Percentiles rank a stretch among this genome's conserved stretches.
phyloP scores from a whole-genome alignment of 352 stramenopile genomes.

The Peronospora destructor region DNA sequence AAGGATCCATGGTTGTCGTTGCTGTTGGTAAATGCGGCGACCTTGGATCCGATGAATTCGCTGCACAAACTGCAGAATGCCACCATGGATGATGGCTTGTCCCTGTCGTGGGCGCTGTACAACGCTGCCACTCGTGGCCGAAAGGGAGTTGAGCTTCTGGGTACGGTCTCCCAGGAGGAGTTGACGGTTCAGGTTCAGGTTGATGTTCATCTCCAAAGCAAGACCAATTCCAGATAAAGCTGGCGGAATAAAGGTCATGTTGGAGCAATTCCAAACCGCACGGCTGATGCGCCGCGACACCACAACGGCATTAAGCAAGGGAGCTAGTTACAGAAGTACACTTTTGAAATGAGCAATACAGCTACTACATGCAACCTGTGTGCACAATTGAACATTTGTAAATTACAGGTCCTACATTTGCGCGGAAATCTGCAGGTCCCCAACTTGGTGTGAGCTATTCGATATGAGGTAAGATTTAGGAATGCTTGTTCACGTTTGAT shows the following conservation, averaged over 20 bases:
- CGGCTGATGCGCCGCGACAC: neutral
- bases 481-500: no score
- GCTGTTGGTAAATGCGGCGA: slow-evolving; percentile 62
- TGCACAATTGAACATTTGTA: neutral
- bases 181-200: slow-evolving; percentile 9
- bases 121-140: slow-evolving; percentile 37
- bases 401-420: neutral
- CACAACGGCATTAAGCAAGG: no score
- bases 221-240: no score
- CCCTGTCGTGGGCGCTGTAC: slow-evolving; percentile 66
- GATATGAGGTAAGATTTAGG: no score
- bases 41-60: slow-evolving; percentile 42
- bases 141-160: slow-evolving; percentile 9
- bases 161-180: slow-evolving; percentile 2
- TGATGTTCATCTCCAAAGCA: no score
- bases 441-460: no score
- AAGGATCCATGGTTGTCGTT: slow-evolving; percentile 60
- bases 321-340: neutral
- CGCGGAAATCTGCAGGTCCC: neutral
- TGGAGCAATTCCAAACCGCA: slow-evolving; percentile 2
- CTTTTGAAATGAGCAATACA: neutral
- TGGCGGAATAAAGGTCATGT: slow-evolving; percentile 5
- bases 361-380: neutral
- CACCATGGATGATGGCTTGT: slow-evolving; percentile 58
- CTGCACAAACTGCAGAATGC: slow-evolving; percentile 42